A percentile compares a stretch with the other conserved stretches of the same genome.
These are phyloP conservation scores for apple (Malus domestica) DNA, from an alignment of 306 rosid genomes.

Conservation along the genomic window ASM211411v1 NC_041802.1:30571001-30571500, in stretches of 20 bases:
- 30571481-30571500: not conserved
- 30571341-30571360: slow-evolving; percentile 82
- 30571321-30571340: slow-evolving; percentile 55
- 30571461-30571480: not conserved
- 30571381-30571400: slow-evolving; percentile 97
- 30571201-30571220: not conserved
- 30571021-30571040: not conserved
- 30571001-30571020: not conserved
- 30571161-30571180: not conserved
- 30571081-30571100: slow-evolving; percentile 52
- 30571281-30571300: slow-evolving; percentile 61
- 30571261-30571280: slow-evolving; percentile 99
- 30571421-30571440: slow-evolving; percentile 59
- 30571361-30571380: slow-evolving; percentile 71
- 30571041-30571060: slow-evolving; percentile 55
- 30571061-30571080: slow-evolving; percentile 92
- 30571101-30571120: slow-evolving; percentile 64
- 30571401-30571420: slow-evolving; percentile 93
- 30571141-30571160: slow-evolving; percentile 65
- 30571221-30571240: not conserved
- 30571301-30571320: slow-evolving; percentile 86
- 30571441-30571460: slow-evolving; percentile 20
- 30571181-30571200: not conserved
- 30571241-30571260: slow-evolving; percentile 49
- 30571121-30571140: slow-evolving; percentile 90